Base-by-base conservation (phyloP, 1,284 basidiomycete species). In the Pyrrhoderma lamaoense region DNA sequence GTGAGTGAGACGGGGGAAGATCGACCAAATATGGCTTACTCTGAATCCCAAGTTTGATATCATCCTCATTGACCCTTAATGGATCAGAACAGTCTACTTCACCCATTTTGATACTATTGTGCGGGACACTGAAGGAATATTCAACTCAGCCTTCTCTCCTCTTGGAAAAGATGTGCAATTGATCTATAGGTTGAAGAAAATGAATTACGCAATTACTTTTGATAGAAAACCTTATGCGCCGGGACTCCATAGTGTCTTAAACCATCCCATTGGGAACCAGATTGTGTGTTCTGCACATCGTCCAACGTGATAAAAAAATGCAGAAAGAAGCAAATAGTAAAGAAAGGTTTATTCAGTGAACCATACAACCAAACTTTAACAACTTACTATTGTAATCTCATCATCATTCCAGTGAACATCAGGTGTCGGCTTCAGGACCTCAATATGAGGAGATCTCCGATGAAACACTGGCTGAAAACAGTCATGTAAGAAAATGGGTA, bases 241-340 rank as follows among this genome's bases (percentile, higher is more conserved):
- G 42, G 71, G 39, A 85, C 57, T 2, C 80, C 79, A 58, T 74
- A 83, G 56, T 85, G 82, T 55, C 75, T 73, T 58, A 84, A 53
- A 2, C 85, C 81, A 58, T 87, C 85, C 84, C 85, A 86, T 57
- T 88, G 85, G 2, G 82, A 75, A 21, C 85, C 82, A 0, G 81
- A 82, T 68, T 87, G 85, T 0, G 82, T 81, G 57, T 88, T 87
- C 80, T 86, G 56, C n/a, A n/a, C n/a, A n/a, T n/a, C n/a, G n/a
- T n/a, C n/a, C n/a, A n/a, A 4, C 50, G 27, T 47, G 21, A n/a
- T 9, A 13, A n/a, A 38, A 18, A 21, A 37, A 23, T 16, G 37
- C 37, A 45, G 38, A 21, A 22, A 45, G 55, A 37, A 47, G 34
- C 31, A 16, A 50, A n/a, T 25, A 31, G 18, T 37, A 9, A 23